These are phyloP conservation scores for Barnettozyma californica DNA, from an alignment of 805 yeast genomes.

Conservation along the genomic window DNA sequence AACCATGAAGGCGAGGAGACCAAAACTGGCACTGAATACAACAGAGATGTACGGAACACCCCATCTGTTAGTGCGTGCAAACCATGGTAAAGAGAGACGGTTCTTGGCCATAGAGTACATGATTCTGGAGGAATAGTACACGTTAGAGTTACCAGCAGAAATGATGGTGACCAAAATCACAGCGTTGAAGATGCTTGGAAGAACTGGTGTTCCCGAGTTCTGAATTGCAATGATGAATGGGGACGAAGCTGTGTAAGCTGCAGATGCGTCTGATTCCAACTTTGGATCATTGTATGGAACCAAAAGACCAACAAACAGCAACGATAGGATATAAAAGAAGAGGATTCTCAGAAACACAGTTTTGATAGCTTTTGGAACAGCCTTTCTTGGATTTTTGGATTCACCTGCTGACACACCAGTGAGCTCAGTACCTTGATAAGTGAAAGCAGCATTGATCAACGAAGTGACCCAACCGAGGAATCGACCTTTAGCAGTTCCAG, in stretches of 20 bases:
- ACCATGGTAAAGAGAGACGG: slow-evolving; percentile 52
- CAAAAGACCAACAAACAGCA: slow-evolving; percentile 64
- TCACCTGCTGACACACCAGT: slow-evolving; percentile 77
- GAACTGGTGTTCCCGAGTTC: slow-evolving; percentile 58
- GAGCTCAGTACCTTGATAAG: slow-evolving; percentile 75
- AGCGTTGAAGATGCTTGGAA: slow-evolving; percentile 70
- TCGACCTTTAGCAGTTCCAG: slow-evolving; percentile 46
- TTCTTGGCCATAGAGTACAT: slow-evolving; percentile 58
- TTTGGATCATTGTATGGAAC: slow-evolving; percentile 61
- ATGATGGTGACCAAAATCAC: slow-evolving; percentile 60
- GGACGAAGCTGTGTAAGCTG: slow-evolving; percentile 47
- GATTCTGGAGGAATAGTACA: slow-evolving; percentile 68
- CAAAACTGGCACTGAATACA: slow-evolving; percentile 50
- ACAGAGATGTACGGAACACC: slow-evolving; percentile 66
- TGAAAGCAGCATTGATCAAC: slow-evolving; percentile 67
- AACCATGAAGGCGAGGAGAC: slow-evolving; percentile 52
- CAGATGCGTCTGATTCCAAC: slow-evolving; percentile 30
- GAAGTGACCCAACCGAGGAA: slow-evolving; percentile 70
- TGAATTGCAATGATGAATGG: slow-evolving; percentile 71
- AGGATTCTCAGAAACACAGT: slow-evolving; percentile 63
- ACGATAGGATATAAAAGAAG: slow-evolving; percentile 58
- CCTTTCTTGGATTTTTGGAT: slow-evolving; percentile 49
- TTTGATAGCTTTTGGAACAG: slow-evolving; percentile 58
- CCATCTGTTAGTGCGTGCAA: slow-evolving; percentile 41
- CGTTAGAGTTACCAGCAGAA: slow-evolving; percentile 74